Conservation (phyloP, 2,329 filamentous ascomycete species). For the Plenodomus biglobosus region DNA sequence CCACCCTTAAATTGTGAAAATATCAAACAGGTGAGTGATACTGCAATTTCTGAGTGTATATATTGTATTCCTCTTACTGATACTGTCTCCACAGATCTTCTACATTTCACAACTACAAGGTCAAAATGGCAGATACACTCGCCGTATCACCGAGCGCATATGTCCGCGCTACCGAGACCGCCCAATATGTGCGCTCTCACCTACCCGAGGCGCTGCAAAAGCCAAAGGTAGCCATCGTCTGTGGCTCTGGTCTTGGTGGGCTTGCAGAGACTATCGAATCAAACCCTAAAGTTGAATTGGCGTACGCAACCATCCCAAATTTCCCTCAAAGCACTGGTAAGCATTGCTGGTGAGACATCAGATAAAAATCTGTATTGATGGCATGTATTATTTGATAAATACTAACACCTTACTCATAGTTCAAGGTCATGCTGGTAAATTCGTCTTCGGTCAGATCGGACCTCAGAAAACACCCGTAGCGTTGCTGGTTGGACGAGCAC, state of each 20-base stretch:
- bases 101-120: neutral
- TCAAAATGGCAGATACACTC: constrained; percentile 22
- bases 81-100: neutral
- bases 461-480: constrained; percentile 57
- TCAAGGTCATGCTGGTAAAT: constrained; percentile 64
- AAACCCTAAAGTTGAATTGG: constrained; percentile 54
- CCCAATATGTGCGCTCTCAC: constrained; percentile 51
- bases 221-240: constrained; percentile 64
- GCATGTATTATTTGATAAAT: neutral
- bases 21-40: neutral
- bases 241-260: constrained; percentile 65
- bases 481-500: constrained; percentile 64
- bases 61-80: neutral
- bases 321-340: constrained; percentile 63
- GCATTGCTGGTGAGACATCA: neutral
- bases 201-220: constrained; percentile 55
- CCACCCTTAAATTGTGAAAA: constrained; percentile 22
- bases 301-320: constrained; percentile 62
- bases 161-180: constrained; percentile 53
- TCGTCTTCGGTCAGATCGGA: constrained; percentile 64
- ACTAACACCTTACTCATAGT: constrained; percentile 37
- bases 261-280: constrained; percentile 59
- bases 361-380: neutral
- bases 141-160: constrained; percentile 40
- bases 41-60: neutral